phyloP scores from a whole-genome alignment of 75 land plant species.

The Picea glauca region DNA sequence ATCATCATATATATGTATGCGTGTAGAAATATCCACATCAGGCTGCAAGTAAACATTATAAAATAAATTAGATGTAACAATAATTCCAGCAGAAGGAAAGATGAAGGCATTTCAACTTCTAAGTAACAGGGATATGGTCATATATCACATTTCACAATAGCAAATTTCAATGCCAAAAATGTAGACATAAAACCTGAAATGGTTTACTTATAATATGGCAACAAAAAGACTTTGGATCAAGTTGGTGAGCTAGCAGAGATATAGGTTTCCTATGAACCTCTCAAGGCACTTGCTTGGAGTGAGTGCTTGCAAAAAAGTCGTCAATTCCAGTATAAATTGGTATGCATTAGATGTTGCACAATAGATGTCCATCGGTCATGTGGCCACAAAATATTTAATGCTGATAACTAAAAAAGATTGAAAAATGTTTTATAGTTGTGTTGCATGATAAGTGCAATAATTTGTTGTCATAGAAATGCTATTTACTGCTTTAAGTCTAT shows the following conservation, averaged over 20 bases:
- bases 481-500: no score
- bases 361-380: background rate
- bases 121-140: background rate
- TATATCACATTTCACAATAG: background rate
- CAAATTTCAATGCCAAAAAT: background rate
- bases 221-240: conserved; percentile 1
- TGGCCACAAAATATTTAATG: background rate
- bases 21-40: conserved; percentile 90
- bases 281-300: background rate
- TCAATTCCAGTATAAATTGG: background rate
- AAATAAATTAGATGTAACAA: conserved; percentile 3
- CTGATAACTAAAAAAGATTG: background rate
- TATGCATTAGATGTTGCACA: background rate
- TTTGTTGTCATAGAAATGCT: background rate
- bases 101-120: background rate
- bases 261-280: background rate
- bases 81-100: background rate
- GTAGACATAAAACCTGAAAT: background rate
- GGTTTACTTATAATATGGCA: background rate
- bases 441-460: background rate
- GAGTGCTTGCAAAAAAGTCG: background rate
- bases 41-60: conserved; percentile 31
- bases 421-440: background rate
- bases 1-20: conserved; percentile 65
- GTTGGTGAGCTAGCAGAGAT: background rate